Evolutionary conservation across 306 rosid genomes (phyloP).

Genomic region (Trifolium repens): DNA sequence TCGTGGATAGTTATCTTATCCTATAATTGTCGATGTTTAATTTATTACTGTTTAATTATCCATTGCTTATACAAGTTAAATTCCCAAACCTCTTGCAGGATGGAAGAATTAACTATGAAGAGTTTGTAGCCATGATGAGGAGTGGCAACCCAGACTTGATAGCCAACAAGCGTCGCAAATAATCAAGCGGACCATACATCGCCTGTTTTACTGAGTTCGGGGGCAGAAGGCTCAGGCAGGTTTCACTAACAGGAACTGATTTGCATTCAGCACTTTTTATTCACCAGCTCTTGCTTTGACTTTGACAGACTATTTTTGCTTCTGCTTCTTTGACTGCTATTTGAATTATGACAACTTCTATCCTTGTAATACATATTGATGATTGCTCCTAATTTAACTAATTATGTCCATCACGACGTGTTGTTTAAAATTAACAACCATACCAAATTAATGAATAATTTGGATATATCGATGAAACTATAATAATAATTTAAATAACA

Average conservation of each 20-base stretch:
- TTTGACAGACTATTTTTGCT: neutral
- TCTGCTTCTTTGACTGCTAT: conserved; percentile 18
- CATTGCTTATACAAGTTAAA: conserved; percentile 5
- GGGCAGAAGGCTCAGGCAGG: conserved; percentile 10
- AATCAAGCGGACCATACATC: conserved; percentile 15
- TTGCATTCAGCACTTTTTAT: neutral
- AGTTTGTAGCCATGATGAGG: conserved; percentile 96
- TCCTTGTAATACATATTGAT: conserved; percentile 5
- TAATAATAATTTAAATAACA: no score
- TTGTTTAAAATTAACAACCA: neutral
- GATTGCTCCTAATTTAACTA: conserved; percentile 16
- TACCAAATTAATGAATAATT: neutral
- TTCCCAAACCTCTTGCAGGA: conserved; percentile 61
- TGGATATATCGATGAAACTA: no score
- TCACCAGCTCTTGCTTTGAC: neutral
- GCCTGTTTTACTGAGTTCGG: conserved; percentile 27
- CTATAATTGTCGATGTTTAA: neutral
- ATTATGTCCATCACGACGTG: neutral
- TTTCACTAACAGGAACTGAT: neutral
- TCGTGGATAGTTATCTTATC: conserved; percentile 25
- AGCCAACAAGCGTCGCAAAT: conserved; percentile 68
- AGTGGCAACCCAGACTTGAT: conserved; percentile 80
- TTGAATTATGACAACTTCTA: neutral
- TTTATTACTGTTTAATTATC: conserved; percentile 1
- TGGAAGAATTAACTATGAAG: conserved; percentile 91